phyloP scores from a whole-genome alignment of 2,329 filamentous ascomycete genomes.

The Colletotrichum sp. region DNA sequence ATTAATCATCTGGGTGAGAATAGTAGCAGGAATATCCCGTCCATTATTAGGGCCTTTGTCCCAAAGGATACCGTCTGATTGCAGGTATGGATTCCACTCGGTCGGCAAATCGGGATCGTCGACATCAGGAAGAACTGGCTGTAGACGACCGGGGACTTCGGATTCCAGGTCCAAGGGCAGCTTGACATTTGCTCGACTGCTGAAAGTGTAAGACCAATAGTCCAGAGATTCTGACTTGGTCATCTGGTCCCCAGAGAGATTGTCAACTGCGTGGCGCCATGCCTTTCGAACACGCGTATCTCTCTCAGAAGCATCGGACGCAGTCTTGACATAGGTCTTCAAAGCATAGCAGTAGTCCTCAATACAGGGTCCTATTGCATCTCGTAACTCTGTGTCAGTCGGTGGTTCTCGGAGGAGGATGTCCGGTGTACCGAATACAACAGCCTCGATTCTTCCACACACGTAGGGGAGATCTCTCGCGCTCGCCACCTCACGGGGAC shows the following conservation, averaged over 20 bases:
- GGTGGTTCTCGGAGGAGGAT: not conserved
- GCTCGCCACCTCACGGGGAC: not conserved
- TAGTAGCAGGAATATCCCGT: not conserved
- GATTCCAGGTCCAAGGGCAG: not conserved
- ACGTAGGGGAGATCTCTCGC: not conserved
- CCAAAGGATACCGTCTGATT: not conserved
- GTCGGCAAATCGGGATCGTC: not conserved
- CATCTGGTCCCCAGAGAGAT: not conserved
- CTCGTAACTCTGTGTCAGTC: not conserved
- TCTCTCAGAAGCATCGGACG: not conserved
- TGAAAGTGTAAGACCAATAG: not conserved
- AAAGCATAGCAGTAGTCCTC: not conserved
- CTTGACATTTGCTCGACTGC: not conserved
- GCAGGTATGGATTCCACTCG: not conserved
- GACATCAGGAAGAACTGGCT: not conserved
- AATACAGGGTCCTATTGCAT: not conserved
- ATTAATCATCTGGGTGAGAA: not conserved
- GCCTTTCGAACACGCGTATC: not conserved
- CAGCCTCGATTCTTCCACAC: not conserved
- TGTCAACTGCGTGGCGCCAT: not conserved
- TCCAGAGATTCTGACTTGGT: conserved; percentile 15
- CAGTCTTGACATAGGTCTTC: not conserved
- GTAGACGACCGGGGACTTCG: not conserved
- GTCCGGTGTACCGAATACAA: not conserved
- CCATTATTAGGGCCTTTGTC: not conserved